Conservation (phyloP, 495 filamentous ascomycete species). For the Tuber calosporum region DNA sequence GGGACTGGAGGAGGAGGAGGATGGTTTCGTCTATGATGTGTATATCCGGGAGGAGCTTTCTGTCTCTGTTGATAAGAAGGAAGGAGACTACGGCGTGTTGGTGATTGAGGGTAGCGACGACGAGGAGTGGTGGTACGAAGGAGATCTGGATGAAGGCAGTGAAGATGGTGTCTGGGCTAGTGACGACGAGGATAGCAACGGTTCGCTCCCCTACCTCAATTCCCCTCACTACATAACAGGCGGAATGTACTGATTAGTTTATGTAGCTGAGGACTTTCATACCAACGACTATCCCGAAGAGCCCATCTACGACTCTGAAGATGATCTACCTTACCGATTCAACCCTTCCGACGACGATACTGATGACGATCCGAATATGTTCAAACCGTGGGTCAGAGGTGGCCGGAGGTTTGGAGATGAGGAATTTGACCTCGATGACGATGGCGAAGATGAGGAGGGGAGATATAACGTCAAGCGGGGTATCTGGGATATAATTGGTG, state of each 20-base stretch:
- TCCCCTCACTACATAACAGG: background rate
- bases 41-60: constrained; percentile 39
- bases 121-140: constrained; percentile 42
- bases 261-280: constrained; percentile 39
- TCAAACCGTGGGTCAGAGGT: constrained; percentile 16
- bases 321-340: constrained; percentile 31
- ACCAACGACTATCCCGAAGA: constrained; percentile 43
- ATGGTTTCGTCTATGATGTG: constrained; percentile 40
- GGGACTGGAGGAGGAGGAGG: constrained; percentile 35
- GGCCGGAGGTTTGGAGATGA: constrained; percentile 39
- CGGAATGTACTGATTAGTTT: constrained; percentile 7
- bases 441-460: constrained; percentile 31
- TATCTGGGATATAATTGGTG: constrained; percentile 5
- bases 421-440: constrained; percentile 37
- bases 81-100: constrained; percentile 38
- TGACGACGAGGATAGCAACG: constrained; percentile 42
- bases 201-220: constrained; percentile 1
- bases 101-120: constrained; percentile 39
- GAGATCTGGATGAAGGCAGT: constrained; percentile 35
- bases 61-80: constrained; percentile 17
- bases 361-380: constrained; percentile 26
- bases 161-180: constrained; percentile 31
- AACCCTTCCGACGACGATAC: constrained; percentile 22
- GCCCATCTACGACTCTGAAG: constrained; percentile 28
- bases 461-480: background rate